Conservation (phyloP, 371 early-diverging fungal species). For the Mortierella sp. region DNA sequence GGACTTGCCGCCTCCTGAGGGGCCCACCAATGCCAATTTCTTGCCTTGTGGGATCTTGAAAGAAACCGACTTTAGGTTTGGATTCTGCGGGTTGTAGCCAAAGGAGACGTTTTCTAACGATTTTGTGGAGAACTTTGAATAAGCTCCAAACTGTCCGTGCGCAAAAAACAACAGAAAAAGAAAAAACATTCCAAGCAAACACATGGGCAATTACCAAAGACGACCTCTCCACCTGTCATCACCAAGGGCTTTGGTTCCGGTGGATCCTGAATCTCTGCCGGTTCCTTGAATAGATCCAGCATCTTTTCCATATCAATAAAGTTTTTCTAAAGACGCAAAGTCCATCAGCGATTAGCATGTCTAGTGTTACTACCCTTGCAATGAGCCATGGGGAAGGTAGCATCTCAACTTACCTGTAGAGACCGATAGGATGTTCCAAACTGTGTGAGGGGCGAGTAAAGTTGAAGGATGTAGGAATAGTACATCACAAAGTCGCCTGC, state of each 20-base stretch:
- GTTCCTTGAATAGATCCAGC: constrained; percentile 84
- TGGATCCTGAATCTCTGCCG: constrained; percentile 72
- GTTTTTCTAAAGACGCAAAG: constrained; percentile 60
- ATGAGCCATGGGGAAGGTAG: too few relatives aligned
- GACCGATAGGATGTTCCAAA: constrained; percentile 54
- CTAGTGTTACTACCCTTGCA: background rate
- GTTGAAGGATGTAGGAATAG: constrained; percentile 84
- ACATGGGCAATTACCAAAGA: constrained; percentile 61
- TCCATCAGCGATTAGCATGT: background rate
- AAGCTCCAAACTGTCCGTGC: background rate
- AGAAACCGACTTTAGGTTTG: constrained; percentile 79
- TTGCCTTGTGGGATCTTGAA: constrained; percentile 85
- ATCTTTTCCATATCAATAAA: constrained; percentile 96
- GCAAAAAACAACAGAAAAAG: background rate
- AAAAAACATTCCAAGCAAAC: background rate
- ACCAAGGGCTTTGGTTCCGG: constrained; percentile 61
- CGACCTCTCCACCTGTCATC: constrained; percentile 69
- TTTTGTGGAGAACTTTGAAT: background rate
- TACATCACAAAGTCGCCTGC: constrained; percentile 92
- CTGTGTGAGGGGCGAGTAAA: constrained; percentile 73
- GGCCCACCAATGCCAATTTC: constrained; percentile 90
- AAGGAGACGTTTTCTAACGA: constrained; percentile 80
- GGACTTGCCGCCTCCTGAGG: constrained; percentile 91
- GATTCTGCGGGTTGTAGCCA: constrained; percentile 74
- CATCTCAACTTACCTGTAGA: constrained; percentile 27